A percentile compares a stretch with the other conserved stretches of the same genome.
These are phyloP conservation scores for Ceratobasidium theobromae DNA, from an alignment of 1,284 basidiomycete genomes.

Conservation along the genomic window DNA sequence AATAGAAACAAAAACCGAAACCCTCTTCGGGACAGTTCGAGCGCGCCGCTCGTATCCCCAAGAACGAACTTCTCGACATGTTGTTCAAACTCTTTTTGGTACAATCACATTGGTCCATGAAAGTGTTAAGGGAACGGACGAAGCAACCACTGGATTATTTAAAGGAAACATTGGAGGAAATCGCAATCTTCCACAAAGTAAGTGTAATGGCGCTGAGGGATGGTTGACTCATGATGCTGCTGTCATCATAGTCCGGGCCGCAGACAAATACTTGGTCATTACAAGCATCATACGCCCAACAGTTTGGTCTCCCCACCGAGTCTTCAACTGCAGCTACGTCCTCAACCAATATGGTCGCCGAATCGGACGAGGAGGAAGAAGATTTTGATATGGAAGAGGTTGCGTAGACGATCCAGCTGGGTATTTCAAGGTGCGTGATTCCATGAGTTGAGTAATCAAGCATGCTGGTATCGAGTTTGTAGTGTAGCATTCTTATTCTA, in stretches of 20 bases:
- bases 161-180: constrained; percentile 80
- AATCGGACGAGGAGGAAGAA: constrained; percentile 31
- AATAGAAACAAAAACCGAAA: constrained; percentile 57
- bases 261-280: constrained; percentile 29
- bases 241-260: constrained; percentile 1
- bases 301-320: constrained; percentile 28
- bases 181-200: constrained; percentile 76
- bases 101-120: constrained; percentile 81
- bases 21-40: constrained; percentile 62
- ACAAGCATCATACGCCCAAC: constrained; percentile 26
- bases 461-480: no score
- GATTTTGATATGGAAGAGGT: constrained; percentile 36
- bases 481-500: no score
- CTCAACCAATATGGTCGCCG: neutral
- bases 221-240: neutral
- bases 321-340: neutral
- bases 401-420: neutral
- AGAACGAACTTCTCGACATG: constrained; percentile 84
- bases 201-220: constrained; percentile 45
- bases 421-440: no score
- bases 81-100: constrained; percentile 79
- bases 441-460: no score
- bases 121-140: constrained; percentile 73
- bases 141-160: constrained; percentile 92
- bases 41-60: constrained; percentile 86